A percentile compares a stretch with the other conserved stretches of the same genome.
Evolutionary conservation across 1,284 basidiomycete genomes (phyloP).

Genomic region (Ustilago trichophora): DNA sequence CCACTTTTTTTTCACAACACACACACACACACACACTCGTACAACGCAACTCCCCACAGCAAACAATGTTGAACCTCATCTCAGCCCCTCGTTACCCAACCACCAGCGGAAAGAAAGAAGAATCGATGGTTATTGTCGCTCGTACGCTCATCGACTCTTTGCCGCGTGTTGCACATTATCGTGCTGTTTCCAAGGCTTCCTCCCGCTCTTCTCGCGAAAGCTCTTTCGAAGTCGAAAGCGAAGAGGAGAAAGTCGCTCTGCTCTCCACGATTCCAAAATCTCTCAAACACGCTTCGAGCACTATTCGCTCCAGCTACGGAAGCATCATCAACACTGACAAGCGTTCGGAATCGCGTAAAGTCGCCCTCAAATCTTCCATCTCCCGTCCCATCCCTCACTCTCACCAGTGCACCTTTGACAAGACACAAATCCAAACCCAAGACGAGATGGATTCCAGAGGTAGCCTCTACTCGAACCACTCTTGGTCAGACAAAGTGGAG

Average conservation of each 20-base stretch:
- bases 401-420: too few relatives aligned
- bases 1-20: too few relatives aligned
- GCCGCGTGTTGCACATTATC: background rate
- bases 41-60: too few relatives aligned
- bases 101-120: background rate
- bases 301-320: too few relatives aligned
- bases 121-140: conserved; percentile 10
- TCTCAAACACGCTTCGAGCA: too few relatives aligned
- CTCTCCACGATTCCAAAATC: conserved; percentile 2
- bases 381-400: conserved; percentile 16
- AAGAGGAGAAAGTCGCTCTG: conserved; percentile 7
- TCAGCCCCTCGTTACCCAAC: conserved; percentile 11
- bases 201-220: background rate
- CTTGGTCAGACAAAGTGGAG: conserved; percentile 4
- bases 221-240: conserved; percentile 1
- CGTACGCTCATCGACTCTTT: conserved; percentile 5
- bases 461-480: conserved; percentile 14
- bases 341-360: conserved; percentile 1
- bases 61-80: conserved; percentile 4
- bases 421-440: too few relatives aligned
- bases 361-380: conserved; percentile 13
- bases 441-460: too few relatives aligned
- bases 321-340: conserved; percentile 1
- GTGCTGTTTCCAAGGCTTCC: too few relatives aligned
- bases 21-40: too few relatives aligned